Evolutionary conservation across 2,329 filamentous ascomycete genomes (phyloP).

Genomic region (Arthrobotrys iridis): DNA sequence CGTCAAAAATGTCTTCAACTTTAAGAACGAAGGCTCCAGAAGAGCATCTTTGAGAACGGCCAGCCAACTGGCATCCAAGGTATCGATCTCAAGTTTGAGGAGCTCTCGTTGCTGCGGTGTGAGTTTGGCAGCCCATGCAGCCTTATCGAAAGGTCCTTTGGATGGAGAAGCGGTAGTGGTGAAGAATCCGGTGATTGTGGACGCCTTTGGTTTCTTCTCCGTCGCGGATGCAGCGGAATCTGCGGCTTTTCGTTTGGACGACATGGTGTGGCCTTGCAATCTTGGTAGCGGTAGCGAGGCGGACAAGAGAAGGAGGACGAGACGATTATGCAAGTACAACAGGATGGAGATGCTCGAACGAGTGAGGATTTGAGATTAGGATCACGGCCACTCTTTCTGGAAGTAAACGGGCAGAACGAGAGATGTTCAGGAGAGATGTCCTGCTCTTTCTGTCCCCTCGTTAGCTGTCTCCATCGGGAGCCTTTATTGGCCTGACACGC

Average conservation of each 20-base stretch:
- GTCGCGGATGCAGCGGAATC: conserved; percentile 29
- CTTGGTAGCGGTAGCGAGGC: conserved; percentile 34
- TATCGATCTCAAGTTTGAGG: conserved; percentile 89
- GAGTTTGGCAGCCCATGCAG: conserved; percentile 83
- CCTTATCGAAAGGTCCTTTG: conserved; percentile 79
- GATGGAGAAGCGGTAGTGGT: conserved; percentile 57
- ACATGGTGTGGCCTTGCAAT: conserved; percentile 45
- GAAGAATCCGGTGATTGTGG: conserved; percentile 55
- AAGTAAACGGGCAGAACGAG: conserved; percentile 2
- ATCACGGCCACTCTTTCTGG: conserved; percentile 10
- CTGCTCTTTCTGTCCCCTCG: neutral
- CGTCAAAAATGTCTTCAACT: conserved; percentile 86
- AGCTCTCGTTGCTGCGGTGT: conserved; percentile 83
- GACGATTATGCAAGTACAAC: neutral
- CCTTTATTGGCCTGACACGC: conserved; percentile 29
- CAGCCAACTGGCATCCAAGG: conserved; percentile 90
- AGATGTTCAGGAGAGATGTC: conserved; percentile 37
- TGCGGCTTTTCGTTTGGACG: conserved; percentile 62
- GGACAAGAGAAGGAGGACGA: conserved; percentile 17
- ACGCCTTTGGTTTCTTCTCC: conserved; percentile 59
- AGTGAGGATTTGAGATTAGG: neutral
- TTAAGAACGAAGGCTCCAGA: conserved; percentile 79
- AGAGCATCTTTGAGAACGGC: conserved; percentile 88
- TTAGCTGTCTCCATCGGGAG: conserved; percentile 18
- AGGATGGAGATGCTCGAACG: conserved; percentile 12